Evolutionary conservation across 148 eudicot genomes (phyloP).

Genomic region (Linanthus parryae): DNA sequence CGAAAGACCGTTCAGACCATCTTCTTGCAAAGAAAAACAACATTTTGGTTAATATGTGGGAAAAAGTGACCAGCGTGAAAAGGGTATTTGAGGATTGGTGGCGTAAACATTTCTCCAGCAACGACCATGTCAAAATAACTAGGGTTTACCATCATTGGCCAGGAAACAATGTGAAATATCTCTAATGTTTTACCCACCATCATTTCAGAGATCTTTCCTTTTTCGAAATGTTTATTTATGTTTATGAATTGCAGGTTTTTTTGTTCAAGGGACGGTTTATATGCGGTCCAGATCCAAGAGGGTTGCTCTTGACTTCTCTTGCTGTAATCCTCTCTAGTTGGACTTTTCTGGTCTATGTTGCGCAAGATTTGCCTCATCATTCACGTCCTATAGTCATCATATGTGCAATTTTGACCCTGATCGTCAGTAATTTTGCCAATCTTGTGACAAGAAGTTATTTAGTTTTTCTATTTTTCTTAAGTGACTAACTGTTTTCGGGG

Average conservation of each 20-base stretch:
- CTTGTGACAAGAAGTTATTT: too few species aligned
- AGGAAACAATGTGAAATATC: conserved; percentile 17
- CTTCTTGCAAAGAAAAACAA: neutral
- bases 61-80: neutral
- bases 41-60: conserved; percentile 1
- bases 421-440: too few species aligned
- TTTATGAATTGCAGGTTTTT: neutral
- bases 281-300: conserved; percentile 7
- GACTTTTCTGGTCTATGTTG: conserved; percentile 1
- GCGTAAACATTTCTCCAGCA: neutral
- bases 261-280: conserved; percentile 3
- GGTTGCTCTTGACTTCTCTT: conserved; percentile 4
- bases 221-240: neutral
- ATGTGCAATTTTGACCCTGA: neutral
- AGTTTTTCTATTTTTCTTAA: neutral
- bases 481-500: neutral
- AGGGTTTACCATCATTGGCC: conserved; percentile 22
- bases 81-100: neutral
- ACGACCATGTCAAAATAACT: neutral
- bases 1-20: neutral
- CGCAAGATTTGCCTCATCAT: neutral
- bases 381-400: neutral
- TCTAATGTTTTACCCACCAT: neutral
- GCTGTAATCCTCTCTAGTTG: conserved; percentile 2
- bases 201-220: neutral